Conservation (phyloP, 768 basidiomycete species). For the Lactarius sanguifluus region DNA sequence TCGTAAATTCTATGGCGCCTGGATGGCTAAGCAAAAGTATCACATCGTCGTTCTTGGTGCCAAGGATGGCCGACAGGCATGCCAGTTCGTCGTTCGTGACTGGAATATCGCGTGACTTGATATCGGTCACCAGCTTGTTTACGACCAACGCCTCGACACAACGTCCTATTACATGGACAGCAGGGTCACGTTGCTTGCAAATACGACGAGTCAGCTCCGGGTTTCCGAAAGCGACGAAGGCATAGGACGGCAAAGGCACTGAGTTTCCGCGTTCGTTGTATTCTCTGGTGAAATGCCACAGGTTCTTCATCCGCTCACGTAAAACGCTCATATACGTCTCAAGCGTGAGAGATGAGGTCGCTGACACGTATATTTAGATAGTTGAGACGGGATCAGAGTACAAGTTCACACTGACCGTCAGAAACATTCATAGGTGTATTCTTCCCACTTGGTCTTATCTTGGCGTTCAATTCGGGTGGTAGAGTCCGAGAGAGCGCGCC, state of each 20-base stretch:
- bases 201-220: neutral
- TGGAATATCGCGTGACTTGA: neutral
- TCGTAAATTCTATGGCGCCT: neutral
- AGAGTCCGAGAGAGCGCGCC: neutral
- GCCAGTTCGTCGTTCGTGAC: neutral
- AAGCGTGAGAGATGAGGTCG: neutral
- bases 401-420: neutral
- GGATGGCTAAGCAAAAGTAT: neutral
- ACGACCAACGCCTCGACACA: neutral
- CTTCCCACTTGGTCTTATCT: too few relatives aligned
- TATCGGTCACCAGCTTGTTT: neutral
- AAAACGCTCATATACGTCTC: neutral
- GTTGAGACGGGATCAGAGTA: neutral
- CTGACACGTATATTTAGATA: neutral
- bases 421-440: neutral
- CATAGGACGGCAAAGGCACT: neutral
- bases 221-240: neutral
- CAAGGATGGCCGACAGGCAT: neutral
- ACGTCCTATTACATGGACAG: neutral
- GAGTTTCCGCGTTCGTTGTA: neutral
- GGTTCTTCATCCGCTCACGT: conserved; percentile 1
- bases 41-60: neutral
- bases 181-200: neutral
- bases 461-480: neutral
- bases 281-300: neutral